Base-by-base conservation (phyloP, 2,329 filamentous ascomycete genomes). In the Pseudocercospora fuligena region DNA sequence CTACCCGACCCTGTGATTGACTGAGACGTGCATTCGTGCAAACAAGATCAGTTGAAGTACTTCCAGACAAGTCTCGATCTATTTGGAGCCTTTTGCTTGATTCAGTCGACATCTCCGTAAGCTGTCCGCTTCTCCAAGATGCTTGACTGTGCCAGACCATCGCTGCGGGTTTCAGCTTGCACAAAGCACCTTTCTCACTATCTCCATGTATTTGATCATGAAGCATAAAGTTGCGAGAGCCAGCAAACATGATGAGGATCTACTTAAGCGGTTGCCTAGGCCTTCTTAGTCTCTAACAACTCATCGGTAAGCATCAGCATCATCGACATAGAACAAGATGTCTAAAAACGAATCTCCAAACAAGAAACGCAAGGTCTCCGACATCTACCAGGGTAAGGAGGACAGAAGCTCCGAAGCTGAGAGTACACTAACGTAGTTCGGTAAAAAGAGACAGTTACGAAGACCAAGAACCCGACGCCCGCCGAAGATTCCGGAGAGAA, bases 351-450 rank as follows among this genome's bases (percentile, higher is more conserved):
- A 31, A 14, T 56, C 51, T 27, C 51, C 51, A 29, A 29, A 2
- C 51, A 56, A 31, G 27, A 56, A 56, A 31, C 51, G 51, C 23
- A 56, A 56, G 27, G 27, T 31, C 5, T 56, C 51, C 23, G 51
- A 56, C 23, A 31, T 56, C 8, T 29, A 56, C 27, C 23, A 27
- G 5, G 51, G 51, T 56, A 56, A 29, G 23, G 11, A 9, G 27
- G 11, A 19, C 51, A 14, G 8, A 14, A 29, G 21, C 2, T 6
- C 1, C 51, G 6, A 4, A 31, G 51, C 16, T 5, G 6, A n/a
- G 23, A 19, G 4, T 25, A 11, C 14, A 9, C 27, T 56, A 33
- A 56, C 11, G 8, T 1, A 19, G 1, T 56, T 7, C 16, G 16
- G 14, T 5, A 3, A 19, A 8, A 43, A 8, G 5, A 43, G 14